Evolutionary conservation across 192 early-diverging fungal genomes (phyloP), one percentile per base, ranked within the genome.

Genomic region (Obelidium mucronatum): DNA sequence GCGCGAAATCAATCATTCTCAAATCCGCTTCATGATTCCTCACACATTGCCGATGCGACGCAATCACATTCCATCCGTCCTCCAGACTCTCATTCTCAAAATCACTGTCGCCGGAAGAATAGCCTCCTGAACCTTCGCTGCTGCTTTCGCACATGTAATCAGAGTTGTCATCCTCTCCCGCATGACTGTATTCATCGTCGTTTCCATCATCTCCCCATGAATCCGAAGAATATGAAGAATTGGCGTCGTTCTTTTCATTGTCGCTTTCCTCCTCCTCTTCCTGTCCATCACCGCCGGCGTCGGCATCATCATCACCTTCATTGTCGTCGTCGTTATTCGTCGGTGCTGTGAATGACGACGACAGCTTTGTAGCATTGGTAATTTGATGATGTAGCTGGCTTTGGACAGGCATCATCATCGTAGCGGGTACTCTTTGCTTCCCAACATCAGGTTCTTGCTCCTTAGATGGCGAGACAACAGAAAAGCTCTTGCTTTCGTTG

Each of bases 1-100:
- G 92, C 11, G 95, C 95, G 84, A 99, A 99, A 78, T 99, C 97
- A 74, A 99, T 99, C 81, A 99, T 95, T 54, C 92, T 90, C 36
- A 99, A 79, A 72, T 96, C 91, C 6, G 94, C 92, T 31, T 87
- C 85, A 19, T 71, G 68, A 37, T 67, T 62, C 35, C 60, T 72
- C 15, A 64, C 78, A 35, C 63, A 61, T 31, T 74, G 68, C 31
- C 68, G 56, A 54, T 65, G 77, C 58, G 64, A 74, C 30, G 58
- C 72, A 63, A 74, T 74, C 31, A 58, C 51, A 37, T 74, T 62
- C 72, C 58, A 74, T 11, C 56, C 72, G 11, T 74, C 72, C 28
- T 74, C 72, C 13, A 22, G 11, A 42, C 37, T 35, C 6, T 55
- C 55, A n/a, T 37, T 24, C 31, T 62, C 55, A 37, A 74, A 74